Evolutionary conservation across 345 rosid genomes (phyloP), one percentile per base, ranked within the genome.

Genomic region (Salix purpurea): DNA sequence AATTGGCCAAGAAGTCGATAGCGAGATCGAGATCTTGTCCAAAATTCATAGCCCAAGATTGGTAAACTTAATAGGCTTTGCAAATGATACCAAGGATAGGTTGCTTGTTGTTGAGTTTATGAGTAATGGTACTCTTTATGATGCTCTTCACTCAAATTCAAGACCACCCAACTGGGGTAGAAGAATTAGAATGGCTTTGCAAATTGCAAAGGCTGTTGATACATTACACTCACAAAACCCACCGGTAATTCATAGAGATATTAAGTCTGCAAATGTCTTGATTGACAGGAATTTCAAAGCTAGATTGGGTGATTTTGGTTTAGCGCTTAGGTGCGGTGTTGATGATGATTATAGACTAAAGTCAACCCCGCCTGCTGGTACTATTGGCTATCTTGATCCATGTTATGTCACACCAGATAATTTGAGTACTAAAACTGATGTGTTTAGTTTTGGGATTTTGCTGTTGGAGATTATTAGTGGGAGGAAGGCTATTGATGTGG

Each of bases 361-460:
- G 81, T 92, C 99, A 30, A 96, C 98, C 18, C 99, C 99, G 0
- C 99, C 99, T 0, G 99, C 99, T 1, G 99, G 99, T 24, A 96
- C 99, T 2, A 91, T 96, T 48, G 99, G 99, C 1, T 96, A 96
- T 85, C 90, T 96, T 1, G 99, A 96, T 83, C 99, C 99, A 26
- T 87, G 92, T 56, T 96, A 96, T 83, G 97, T 93, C 13, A 96
- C 99, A n/a, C 97, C 98, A 1, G 98, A 93, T 80, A 88, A 93
- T 77, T 79, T 96, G 82, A 96, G 99, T 78, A 92, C 97, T 0
- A 96, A 96, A 83, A 90, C 94, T 8, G 99, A 96, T 79, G 99
- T 96, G 46, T 96, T 94, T 79, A 96, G 99, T 85, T 96, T 90
- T 70, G 99, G 99, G 84, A 96, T 96, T 75, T 87, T 96, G 93